Percentiles rank a stretch among this genome's conserved stretches.
These are phyloP conservation scores for Aureobasidium sp. DNA, from an alignment of 2,329 filamentous ascomycete genomes.

Conservation along the genomic window DNA sequence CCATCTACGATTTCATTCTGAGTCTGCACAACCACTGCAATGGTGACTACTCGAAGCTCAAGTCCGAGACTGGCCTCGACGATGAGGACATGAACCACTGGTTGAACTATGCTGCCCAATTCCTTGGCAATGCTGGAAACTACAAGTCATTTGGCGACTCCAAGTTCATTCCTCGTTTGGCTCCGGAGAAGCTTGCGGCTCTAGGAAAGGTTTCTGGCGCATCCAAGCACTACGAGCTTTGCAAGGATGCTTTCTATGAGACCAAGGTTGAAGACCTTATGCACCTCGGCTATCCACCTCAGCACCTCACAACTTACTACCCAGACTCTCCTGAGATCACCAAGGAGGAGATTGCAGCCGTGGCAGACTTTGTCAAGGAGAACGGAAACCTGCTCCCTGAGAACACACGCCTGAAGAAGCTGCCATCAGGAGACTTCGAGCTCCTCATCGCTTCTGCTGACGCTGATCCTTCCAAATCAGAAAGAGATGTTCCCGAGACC, in stretches of 20 bases:
- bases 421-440: conserved; percentile 33
- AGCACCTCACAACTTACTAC: conserved; percentile 42
- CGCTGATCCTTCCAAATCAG: conserved; percentile 28
- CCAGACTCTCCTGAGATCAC: conserved; percentile 40
- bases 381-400: conserved; percentile 37
- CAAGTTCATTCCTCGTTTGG: conserved; percentile 43
- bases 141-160: conserved; percentile 44
- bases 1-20: conserved; percentile 47
- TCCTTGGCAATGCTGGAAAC: conserved; percentile 47
- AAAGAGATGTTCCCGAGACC: conserved; percentile 35
- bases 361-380: conserved; percentile 39
- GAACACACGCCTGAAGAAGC: conserved; percentile 42
- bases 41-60: conserved; percentile 40
- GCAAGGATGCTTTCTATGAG: conserved; percentile 39
- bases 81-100: conserved; percentile 32
- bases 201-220: conserved; percentile 33
- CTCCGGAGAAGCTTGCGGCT: conserved; percentile 34
- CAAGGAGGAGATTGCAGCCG: conserved; percentile 36
- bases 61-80: conserved; percentile 33
- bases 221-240: conserved; percentile 31
- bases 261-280: conserved; percentile 32
- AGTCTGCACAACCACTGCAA: conserved; percentile 38
- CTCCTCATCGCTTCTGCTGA: conserved; percentile 40
- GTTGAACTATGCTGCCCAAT: conserved; percentile 36
- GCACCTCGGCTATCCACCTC: conserved; percentile 41